Evolutionary conservation across 2,329 filamentous ascomycete species (phyloP).

Genomic region (Daldinia sp.): DNA sequence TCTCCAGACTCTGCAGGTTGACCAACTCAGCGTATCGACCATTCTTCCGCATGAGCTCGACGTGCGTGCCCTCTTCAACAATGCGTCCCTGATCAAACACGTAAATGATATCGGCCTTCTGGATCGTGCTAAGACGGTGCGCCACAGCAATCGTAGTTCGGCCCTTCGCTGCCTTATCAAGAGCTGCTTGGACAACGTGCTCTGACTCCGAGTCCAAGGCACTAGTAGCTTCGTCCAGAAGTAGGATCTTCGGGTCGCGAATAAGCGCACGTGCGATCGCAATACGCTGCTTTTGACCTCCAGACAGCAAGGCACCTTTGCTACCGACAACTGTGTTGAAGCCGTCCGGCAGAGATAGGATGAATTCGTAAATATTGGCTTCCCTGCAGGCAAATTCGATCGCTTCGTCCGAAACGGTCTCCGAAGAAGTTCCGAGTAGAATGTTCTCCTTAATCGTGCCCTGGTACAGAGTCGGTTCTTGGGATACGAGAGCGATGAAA

Average conservation of each 20-base stretch:
- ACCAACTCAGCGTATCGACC: conserved; percentile 84
- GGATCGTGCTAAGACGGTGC: conserved; percentile 90
- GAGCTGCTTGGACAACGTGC: conserved; percentile 82
- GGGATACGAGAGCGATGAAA: conserved; percentile 87
- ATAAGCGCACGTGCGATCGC: conserved; percentile 93
- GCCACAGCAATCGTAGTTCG: conserved; percentile 95
- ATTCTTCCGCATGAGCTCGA: conserved; percentile 75
- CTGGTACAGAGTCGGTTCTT: conserved; percentile 95
- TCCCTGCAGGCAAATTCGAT: conserved; percentile 86
- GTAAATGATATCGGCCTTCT: conserved; percentile 94
- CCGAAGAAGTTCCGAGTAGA: conserved; percentile 76
- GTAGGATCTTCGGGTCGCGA: conserved; percentile 87
- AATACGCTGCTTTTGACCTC: conserved; percentile 94
- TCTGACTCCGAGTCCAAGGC: conserved; percentile 82
- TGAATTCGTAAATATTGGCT: conserved; percentile 93
- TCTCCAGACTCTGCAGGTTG: conserved; percentile 81
- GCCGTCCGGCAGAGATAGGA: conserved; percentile 85
- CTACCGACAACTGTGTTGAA: conserved; percentile 88
- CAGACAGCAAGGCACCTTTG: conserved; percentile 86
- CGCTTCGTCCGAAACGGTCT: conserved; percentile 76
- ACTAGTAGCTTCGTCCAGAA: conserved; percentile 84
- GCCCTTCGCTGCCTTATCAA: conserved; percentile 85
- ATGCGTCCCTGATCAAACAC: conserved; percentile 93
- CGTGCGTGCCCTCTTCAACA: conserved; percentile 85
- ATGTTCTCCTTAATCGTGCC: conserved; percentile 94